A percentile compares a stretch with the other conserved stretches of the same genome.
These are phyloP conservation scores for Erodium trifolium DNA, from an alignment of 441 rosid species.

Conservation along the genomic window DNA sequence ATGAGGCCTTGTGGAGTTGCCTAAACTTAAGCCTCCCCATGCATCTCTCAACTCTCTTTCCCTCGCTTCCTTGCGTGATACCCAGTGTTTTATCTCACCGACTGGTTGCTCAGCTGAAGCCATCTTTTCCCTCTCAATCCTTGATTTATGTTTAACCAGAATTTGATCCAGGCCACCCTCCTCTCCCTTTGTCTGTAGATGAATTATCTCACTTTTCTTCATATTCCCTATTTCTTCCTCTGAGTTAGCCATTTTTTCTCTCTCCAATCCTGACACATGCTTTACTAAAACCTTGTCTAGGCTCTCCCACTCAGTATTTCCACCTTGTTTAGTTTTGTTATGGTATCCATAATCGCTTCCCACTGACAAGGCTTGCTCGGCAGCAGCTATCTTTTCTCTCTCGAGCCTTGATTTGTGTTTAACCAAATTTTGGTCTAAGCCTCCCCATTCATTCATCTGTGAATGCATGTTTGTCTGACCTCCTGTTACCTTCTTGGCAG, in stretches of 20 bases:
- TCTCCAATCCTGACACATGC: no score
- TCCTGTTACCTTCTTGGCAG: slow-evolving; percentile 6
- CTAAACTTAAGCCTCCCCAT: slow-evolving; percentile 88
- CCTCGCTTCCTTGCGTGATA: slow-evolving; percentile 53
- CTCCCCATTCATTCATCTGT: slow-evolving; percentile 11
- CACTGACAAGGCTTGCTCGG: no score
- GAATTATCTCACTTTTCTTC: no score
- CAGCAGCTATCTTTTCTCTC: no score
- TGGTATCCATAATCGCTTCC: no score
- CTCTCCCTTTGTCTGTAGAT: no score
- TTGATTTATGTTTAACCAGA: slow-evolving; percentile 32
- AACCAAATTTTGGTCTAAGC: slow-evolving; percentile 9
- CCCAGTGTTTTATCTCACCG: slow-evolving; percentile 25
- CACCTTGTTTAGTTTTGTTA: no score
- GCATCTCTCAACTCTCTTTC: slow-evolving; percentile 78
- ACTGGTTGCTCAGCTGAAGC: slow-evolving; percentile 27
- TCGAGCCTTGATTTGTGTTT: no score
- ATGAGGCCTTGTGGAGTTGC: slow-evolving; percentile 60
- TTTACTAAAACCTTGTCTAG: no score
- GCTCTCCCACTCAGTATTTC: no score
- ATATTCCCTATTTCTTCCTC: no score
- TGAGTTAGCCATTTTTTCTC: no score
- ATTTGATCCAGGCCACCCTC: slow-evolving; percentile 11
- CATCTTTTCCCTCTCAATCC: slow-evolving; percentile 42
- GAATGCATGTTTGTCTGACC: background rate